Percentiles rank a stretch among this genome's conserved stretches.
Conservation (phyloP, 139 green algal genomes). For the Picochlorum sp. region DNA sequence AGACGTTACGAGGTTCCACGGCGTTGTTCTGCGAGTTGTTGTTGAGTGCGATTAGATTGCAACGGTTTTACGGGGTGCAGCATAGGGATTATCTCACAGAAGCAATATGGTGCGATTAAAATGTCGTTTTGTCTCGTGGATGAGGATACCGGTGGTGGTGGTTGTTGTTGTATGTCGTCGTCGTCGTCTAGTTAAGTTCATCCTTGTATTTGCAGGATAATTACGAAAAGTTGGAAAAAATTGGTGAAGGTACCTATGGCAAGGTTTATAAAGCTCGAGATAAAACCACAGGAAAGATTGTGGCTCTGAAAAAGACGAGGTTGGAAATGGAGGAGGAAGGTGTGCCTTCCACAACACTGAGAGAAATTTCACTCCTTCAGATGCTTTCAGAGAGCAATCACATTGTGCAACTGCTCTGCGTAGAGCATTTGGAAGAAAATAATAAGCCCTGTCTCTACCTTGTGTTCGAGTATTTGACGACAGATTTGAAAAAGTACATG, state of each 20-base stretch:
- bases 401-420: constrained; percentile 85
- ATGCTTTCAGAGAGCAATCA: constrained; percentile 77
- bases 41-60: too few relatives aligned
- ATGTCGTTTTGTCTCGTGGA: too few relatives aligned
- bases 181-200: not conserved
- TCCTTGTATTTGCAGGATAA: constrained; percentile 25
- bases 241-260: constrained; percentile 93
- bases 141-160: too few relatives aligned
- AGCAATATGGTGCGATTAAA: too few relatives aligned
- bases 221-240: constrained; percentile 96
- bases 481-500: constrained; percentile 99
- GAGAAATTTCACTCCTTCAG: constrained; percentile 93
- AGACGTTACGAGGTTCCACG: too few relatives aligned
- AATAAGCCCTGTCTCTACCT: constrained; percentile 93
- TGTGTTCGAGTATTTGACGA: constrained; percentile 96
- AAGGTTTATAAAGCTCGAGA: constrained; percentile 93
- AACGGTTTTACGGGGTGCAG: too few relatives aligned
- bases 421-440: constrained; percentile 95
- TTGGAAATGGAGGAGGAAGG: constrained; percentile 98
- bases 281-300: constrained; percentile 67
- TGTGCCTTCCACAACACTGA: constrained; percentile 90
- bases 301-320: constrained; percentile 97
- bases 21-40: too few relatives aligned
- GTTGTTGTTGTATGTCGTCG: not conserved
- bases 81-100: too few relatives aligned